A percentile compares a stretch with the other conserved stretches of the same genome.
Conservation (phyloP, 1,284 basidiomycete species). For the Violaceomyces palustris region DNA sequence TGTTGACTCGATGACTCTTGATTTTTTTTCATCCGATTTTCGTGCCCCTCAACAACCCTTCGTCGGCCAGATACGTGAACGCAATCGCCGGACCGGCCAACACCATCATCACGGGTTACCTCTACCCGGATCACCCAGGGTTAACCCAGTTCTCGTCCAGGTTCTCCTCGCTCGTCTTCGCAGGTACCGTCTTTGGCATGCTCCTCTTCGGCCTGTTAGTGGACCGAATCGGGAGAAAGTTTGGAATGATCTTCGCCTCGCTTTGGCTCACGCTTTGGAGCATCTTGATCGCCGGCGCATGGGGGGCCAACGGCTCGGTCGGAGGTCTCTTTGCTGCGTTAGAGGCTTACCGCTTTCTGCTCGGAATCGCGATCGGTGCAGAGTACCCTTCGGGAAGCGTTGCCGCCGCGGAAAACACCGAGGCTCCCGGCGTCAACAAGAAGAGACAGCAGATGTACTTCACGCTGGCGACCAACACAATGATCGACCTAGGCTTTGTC, state of each 20-base stretch:
- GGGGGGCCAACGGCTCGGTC: slow-evolving; percentile 69
- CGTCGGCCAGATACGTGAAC: slow-evolving; percentile 49
- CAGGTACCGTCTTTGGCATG: slow-evolving; percentile 65
- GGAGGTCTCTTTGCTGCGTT: slow-evolving; percentile 71
- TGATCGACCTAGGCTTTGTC: slow-evolving; percentile 87
- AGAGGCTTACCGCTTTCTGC: slow-evolving; percentile 62
- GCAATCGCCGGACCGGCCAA: slow-evolving; percentile 17
- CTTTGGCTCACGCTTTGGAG: slow-evolving; percentile 38
- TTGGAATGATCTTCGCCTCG: slow-evolving; percentile 66
- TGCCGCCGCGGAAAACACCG: slow-evolving; percentile 84
- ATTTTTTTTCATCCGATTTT: too few relatives aligned
- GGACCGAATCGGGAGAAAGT: slow-evolving; percentile 81
- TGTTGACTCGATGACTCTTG: too few relatives aligned
- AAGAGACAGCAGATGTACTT: slow-evolving; percentile 79
- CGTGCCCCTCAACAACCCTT: too few relatives aligned
- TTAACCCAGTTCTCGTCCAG: slow-evolving; percentile 21
- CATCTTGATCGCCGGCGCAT: slow-evolving; percentile 69
- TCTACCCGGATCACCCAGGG: slow-evolving; percentile 17
- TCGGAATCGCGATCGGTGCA: slow-evolving; percentile 62
- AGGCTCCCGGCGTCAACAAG: slow-evolving; percentile 66
- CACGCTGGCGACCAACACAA: slow-evolving; percentile 57
- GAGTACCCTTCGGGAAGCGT: slow-evolving; percentile 88
- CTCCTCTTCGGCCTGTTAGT: slow-evolving; percentile 57
- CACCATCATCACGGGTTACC: slow-evolving; percentile 34
- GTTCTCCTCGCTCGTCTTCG: slow-evolving; percentile 47